Evolutionary conservation across 352 stramenopile genomes (phyloP), one percentile per base, ranked within the genome.

Genomic region (Thraustotheca clavata): DNA sequence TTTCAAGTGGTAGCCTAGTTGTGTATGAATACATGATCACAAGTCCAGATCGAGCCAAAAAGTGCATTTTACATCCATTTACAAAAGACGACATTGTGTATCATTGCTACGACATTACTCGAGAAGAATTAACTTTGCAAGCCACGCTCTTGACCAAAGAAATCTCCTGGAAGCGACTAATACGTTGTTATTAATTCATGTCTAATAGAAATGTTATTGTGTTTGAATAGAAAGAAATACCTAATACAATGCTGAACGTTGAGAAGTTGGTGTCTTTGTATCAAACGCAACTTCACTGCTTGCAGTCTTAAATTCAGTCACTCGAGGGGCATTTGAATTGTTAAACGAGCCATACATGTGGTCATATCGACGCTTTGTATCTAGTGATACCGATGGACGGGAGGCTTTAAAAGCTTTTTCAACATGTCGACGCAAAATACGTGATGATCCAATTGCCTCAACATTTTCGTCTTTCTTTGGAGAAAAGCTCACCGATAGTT

Each of bases 311-410:
- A 65, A 65, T 8, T 65, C 57, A 7, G 57, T 65, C 7, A 65
- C 57, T 11, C 57, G 57, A 2, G 57, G 57, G 41, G 46, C 35
- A 18, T 26, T 65, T 29, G 38, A 24, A 46, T 65, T 65, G 4
- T 65, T 65, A 32, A 65, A 65, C 20, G 57, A 65, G 7, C 57
- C 57, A 38, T 65, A 65, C 57, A 65, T 65, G 36, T 27, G 57
- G 32, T 65, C 57, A n/a, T 65, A 65, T 31, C 38, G 57, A 18
- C 31, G 57, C 29, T 65, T 65, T 31, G 57, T 46, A 18, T 65
- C 57, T 3, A 55, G 3, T n/a, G 57, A 65, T 6, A 54, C 57
- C n/a, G 57, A 65, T 27, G 57, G 57, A 11, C 57, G 57, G 6
- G 57, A 65, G n/a, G 35, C 57, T 35, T 43, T 33, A 7, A 65